Conservation (phyloP, 805 yeast genomes). For the Wickerhamiella brachini region DNA sequence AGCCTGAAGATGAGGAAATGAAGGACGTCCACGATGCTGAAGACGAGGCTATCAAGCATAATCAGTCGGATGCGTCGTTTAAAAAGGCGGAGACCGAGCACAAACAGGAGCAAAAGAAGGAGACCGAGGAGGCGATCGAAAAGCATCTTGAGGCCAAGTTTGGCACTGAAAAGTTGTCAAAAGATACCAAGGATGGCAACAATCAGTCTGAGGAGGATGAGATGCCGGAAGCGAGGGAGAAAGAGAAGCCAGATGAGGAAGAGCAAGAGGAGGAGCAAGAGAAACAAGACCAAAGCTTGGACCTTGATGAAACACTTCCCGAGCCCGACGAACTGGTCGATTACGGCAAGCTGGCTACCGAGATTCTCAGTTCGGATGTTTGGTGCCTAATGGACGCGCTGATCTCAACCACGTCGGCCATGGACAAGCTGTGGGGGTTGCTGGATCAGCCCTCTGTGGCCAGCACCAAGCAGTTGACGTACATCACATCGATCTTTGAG, state of each 20-base stretch:
- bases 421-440: slow-evolving; percentile 66
- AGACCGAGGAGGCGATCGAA: slow-evolving; percentile 21
- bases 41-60: slow-evolving; percentile 21
- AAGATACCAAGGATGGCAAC: too few species aligned
- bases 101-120: slow-evolving; percentile 4
- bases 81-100: slow-evolving; percentile 21
- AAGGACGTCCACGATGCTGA: slow-evolving; percentile 12
- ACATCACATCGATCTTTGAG: slow-evolving; percentile 84
- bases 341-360: slow-evolving; percentile 65
- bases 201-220: slow-evolving; percentile 28
- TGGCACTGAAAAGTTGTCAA: too few species aligned
- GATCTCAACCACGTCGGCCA: slow-evolving; percentile 53
- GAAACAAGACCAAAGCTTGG: neutral
- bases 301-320: neutral
- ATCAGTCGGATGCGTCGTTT: slow-evolving; percentile 7
- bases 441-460: slow-evolving; percentile 55
- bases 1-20: slow-evolving; percentile 13
- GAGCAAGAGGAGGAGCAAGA: slow-evolving; percentile 7
- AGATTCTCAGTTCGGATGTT: slow-evolving; percentile 77
- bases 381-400: slow-evolving; percentile 89
- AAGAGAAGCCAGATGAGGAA: slow-evolving; percentile 20
- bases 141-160: slow-evolving; percentile 2
- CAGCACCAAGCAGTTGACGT: slow-evolving; percentile 66
- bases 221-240: neutral
- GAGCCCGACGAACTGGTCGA: slow-evolving; percentile 13